Evolutionary conservation across 208 protist species (phyloP).

Genomic region (Trypanosoma cruzi): DNA sequence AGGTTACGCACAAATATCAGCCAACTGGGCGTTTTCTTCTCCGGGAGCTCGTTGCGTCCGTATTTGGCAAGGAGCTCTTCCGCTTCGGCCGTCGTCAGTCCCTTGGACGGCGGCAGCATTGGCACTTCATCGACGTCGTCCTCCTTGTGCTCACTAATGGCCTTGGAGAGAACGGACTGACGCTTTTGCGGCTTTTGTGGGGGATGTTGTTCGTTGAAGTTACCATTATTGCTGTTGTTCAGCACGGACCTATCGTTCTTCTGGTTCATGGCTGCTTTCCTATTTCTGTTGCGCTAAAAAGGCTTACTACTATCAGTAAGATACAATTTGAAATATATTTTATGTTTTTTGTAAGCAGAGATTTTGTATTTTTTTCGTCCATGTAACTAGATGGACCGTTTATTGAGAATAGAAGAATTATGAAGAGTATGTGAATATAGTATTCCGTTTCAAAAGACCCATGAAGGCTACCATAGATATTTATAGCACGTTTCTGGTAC

Average conservation of each 20-base stretch:
- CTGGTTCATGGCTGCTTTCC: neutral
- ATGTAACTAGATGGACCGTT: neutral
- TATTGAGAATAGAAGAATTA: neutral
- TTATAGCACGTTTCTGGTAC: neutral
- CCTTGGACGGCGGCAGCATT: constrained; percentile 42
- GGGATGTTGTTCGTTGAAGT: constrained; percentile 31
- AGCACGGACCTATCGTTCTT: neutral
- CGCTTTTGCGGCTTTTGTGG: constrained; percentile 62
- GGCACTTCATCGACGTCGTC: constrained; percentile 16
- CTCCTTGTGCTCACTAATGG: constrained; percentile 64
- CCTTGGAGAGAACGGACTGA: constrained; percentile 79
- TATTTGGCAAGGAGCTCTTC: constrained; percentile 65
- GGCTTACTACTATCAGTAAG: neutral
- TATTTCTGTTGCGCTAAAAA: neutral
- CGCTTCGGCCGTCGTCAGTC: constrained; percentile 68
- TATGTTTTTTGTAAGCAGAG: neutral
- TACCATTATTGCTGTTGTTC: neutral
- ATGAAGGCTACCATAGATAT: no score
- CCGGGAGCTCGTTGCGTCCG: constrained; percentile 74
- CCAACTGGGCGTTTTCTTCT: constrained; percentile 78
- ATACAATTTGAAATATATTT: neutral
- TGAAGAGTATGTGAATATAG: no score
- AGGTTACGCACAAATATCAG: constrained; percentile 78
- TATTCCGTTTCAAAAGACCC: constrained; percentile 9
- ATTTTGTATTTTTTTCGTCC: no score